A percentile compares a stretch with the other conserved stretches of the same genome.
Conservation (phyloP, 2,329 filamentous ascomycete species). For the Moelleriella libera region DNA sequence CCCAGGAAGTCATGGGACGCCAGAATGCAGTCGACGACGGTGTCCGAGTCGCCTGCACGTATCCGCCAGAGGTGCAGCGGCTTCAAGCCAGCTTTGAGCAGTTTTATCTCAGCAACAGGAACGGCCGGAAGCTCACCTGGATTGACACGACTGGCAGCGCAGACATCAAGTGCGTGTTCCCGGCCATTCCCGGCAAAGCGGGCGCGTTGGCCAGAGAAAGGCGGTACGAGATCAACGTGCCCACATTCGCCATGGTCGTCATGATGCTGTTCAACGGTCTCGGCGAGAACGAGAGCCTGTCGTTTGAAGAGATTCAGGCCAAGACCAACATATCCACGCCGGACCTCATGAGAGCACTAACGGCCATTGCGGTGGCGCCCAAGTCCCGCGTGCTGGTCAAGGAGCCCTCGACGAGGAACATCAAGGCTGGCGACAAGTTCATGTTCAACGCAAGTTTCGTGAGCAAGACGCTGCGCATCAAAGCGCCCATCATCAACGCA, state of each 20-base stretch:
- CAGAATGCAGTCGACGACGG: slow-evolving; percentile 34
- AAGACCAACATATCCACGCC: slow-evolving; percentile 62
- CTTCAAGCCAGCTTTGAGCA: slow-evolving; percentile 76
- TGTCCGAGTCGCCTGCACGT: slow-evolving; percentile 42
- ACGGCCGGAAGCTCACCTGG: slow-evolving; percentile 82
- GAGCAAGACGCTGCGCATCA: slow-evolving; percentile 76
- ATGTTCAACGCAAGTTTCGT: slow-evolving; percentile 69
- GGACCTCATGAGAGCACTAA: slow-evolving; percentile 66
- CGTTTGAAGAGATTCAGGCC: slow-evolving; percentile 68
- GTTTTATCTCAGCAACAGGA: slow-evolving; percentile 79
- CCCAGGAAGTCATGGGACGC: slow-evolving; percentile 69
- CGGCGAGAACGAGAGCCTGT: slow-evolving; percentile 30
- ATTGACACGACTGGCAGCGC: slow-evolving; percentile 57
- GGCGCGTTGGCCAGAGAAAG: slow-evolving; percentile 46
- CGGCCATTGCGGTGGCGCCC: slow-evolving; percentile 67
- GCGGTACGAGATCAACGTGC: slow-evolving; percentile 80
- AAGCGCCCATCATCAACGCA: slow-evolving; percentile 70
- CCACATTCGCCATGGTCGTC: slow-evolving; percentile 86
- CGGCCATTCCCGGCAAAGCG: slow-evolving; percentile 56
- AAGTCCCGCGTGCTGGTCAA: slow-evolving; percentile 75
- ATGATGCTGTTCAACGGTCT: slow-evolving; percentile 81
- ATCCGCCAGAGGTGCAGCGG: slow-evolving; percentile 57
- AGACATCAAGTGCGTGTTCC: slow-evolving; percentile 71
- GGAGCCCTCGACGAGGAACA: slow-evolving; percentile 62
- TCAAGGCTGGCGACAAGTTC: slow-evolving; percentile 67